Evolutionary conservation across 2,329 filamentous ascomycete species (phyloP).

Genomic region (Aspergillus intermedius): DNA sequence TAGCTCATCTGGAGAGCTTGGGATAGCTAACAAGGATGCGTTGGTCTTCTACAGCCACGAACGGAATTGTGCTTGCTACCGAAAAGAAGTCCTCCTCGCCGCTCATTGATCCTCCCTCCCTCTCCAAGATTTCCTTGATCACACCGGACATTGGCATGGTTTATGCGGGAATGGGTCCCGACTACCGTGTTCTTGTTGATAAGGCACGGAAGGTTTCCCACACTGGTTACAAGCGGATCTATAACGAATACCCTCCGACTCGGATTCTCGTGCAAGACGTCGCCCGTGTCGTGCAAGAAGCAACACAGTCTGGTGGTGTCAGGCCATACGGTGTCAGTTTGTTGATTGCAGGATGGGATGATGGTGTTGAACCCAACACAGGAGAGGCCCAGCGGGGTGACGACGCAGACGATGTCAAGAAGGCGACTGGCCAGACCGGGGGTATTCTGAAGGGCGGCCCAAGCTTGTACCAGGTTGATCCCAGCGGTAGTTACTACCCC

Average conservation of each 20-base stretch:
- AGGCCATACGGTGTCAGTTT: conserved; percentile 93
- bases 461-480: conserved; percentile 97
- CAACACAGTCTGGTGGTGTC: conserved; percentile 95
- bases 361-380: conserved; percentile 83
- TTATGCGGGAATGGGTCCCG: conserved; percentile 97
- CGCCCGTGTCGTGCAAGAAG: conserved; percentile 96
- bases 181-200: conserved; percentile 96
- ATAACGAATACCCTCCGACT: conserved; percentile 99
- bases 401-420: conserved; percentile 58
- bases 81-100: conserved; percentile 99
- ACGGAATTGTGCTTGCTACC: conserved; percentile 96
- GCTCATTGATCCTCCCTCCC: conserved; percentile 87
- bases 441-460: conserved; percentile 93
- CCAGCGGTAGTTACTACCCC: conserved; percentile 97
- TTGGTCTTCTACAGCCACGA: conserved; percentile 63
- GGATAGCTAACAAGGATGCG: conserved; percentile 7
- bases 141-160: conserved; percentile 99
- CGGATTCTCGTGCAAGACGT: conserved; percentile 99
- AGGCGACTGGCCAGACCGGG: conserved; percentile 78
- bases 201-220: conserved; percentile 97
- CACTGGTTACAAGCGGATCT: conserved; percentile 98
- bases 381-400: conserved; percentile 53
- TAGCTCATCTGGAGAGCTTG: conserved; percentile 1
- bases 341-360: conserved; percentile 95
- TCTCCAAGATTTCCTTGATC: conserved; percentile 95